A percentile compares a stretch with the other conserved stretches of the same genome.
These are phyloP conservation scores for Cotoneaster glaucophyllus DNA, from an alignment of 306 rosid species.

Conservation along the genomic window DNA sequence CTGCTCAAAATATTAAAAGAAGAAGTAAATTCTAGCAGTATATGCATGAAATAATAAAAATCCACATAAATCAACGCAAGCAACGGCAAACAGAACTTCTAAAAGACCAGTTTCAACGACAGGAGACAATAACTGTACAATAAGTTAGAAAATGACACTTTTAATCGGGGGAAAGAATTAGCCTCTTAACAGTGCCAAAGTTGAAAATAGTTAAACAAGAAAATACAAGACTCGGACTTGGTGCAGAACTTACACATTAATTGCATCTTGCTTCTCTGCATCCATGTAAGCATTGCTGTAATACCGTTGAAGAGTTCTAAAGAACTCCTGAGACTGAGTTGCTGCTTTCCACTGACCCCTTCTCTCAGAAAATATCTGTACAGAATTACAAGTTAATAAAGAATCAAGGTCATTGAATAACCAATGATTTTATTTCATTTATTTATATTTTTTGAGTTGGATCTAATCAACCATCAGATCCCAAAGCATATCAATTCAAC, in stretches of 20 bases:
- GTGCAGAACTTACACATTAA: constrained; percentile 58
- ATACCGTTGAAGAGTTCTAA: constrained; percentile 88
- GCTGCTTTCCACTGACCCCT: constrained; percentile 99
- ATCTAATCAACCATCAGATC: not conserved
- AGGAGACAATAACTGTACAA: not conserved
- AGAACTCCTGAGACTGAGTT: constrained; percentile 88
- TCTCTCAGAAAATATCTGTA: constrained; percentile 85
- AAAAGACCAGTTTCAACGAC: not conserved
- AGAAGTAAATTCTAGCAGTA: not conserved
- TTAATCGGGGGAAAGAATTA: not conserved
- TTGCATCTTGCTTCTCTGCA: constrained; percentile 76
- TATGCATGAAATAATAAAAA: not conserved
- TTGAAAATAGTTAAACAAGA: not conserved
- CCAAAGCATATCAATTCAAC: not conserved
- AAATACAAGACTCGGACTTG: not conserved
- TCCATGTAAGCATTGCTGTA: constrained; percentile 92
- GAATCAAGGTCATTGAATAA: not conserved
- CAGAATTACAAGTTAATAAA: constrained; percentile 10
- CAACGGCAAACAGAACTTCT: not conserved
- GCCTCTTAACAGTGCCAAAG: not conserved
- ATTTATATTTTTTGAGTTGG: not conserved
- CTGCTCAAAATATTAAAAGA: constrained; percentile 35
- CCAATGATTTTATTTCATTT: not conserved
- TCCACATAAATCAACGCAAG: not conserved
- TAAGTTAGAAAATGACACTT: not conserved